Evolutionary conservation across 306 rosid species (phyloP), one percentile per base, ranked within the genome.

Genomic region (Prunus armeniaca): DNA sequence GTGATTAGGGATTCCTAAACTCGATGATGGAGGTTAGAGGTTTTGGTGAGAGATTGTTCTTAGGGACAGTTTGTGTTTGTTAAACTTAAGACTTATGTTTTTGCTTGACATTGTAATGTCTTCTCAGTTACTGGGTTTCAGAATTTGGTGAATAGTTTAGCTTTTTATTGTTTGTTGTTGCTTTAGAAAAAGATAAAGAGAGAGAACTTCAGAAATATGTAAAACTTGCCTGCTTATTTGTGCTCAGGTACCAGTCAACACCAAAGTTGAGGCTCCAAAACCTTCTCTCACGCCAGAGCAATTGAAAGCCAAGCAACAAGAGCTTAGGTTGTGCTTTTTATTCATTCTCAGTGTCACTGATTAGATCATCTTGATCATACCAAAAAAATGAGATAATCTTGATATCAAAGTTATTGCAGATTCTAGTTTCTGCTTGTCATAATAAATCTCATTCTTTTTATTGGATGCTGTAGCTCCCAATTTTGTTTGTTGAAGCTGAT

Each of bases 201-300:
- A 13, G 55, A 66, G 28, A n/a, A 27, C 51, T 50, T 52, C 25
- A 67, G 28, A 64, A 30, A 49, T 65, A 30, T 66, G 34, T 20
- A 47, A 77, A 19, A 43, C 67, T 72, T 63, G 32, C 71, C 67
- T 65, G 65, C 74, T 67, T 74, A 62, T 63, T 60, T 83, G 79
- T 24, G 50, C 72, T 43, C 84, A 92, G 99, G 90, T 92, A 80
- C 86, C 99, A 17, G 84, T 83, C 65, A 86, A 82, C 83, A 78
- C 92, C 72, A 89, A 83, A 80, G 84, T 79, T 49, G 89, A 91
- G 85, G 92, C 93, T 86, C 76, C 92, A 66, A 95, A 92, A 80
- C 87, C 96, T 81, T 89, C 97, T 77, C 97, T 95, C 65, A 89
- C 97, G 43, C 96, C 97, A 65, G 97, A 89, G 82, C 82, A 95